A percentile compares a stretch with the other conserved stretches of the same genome.
Evolutionary conservation across 805 yeast species (phyloP).

Genomic region (Ogataea trehalophila): DNA sequence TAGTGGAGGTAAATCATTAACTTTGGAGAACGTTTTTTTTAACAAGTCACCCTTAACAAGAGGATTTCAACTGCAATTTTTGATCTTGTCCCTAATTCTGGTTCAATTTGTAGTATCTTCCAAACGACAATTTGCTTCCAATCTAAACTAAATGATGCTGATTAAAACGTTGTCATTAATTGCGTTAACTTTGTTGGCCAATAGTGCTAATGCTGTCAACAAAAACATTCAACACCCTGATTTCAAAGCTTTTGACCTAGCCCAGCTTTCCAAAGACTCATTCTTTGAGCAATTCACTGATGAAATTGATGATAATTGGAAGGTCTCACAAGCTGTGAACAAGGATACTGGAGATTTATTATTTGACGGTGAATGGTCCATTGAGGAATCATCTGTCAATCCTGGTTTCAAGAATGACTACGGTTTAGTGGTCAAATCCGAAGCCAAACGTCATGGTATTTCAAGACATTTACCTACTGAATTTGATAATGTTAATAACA

Average conservation of each 20-base stretch:
- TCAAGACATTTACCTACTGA: conserved; percentile 54
- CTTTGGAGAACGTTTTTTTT: too few species aligned
- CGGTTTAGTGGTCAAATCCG: conserved; percentile 71
- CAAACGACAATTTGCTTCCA: too few species aligned
- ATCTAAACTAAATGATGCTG: too few species aligned
- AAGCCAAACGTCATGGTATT: conserved; percentile 81
- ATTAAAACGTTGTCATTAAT: neutral
- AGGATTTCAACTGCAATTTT: too few species aligned
- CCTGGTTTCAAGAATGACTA: conserved; percentile 62
- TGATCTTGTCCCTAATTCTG: too few species aligned
- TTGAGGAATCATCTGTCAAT: conserved; percentile 55
- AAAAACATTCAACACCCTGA: conserved; percentile 25
- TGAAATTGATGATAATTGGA: conserved; percentile 46
- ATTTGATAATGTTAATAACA: conserved; percentile 54
- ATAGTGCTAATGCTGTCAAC: conserved; percentile 7
- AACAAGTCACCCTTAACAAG: too few species aligned
- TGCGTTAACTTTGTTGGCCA: conserved; percentile 10
- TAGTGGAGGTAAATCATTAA: too few species aligned
- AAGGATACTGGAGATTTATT: conserved; percentile 49
- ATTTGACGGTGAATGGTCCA: conserved; percentile 71
- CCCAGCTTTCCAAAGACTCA: conserved; percentile 36
- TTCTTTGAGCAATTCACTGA: conserved; percentile 64
- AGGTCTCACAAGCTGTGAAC: conserved; percentile 46
- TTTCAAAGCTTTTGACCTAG: conserved; percentile 33
- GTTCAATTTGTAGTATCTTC: too few species aligned